Evolutionary conservation across 148 eudicot genomes (phyloP).

Genomic region (Hydrangea macrophylla): DNA sequence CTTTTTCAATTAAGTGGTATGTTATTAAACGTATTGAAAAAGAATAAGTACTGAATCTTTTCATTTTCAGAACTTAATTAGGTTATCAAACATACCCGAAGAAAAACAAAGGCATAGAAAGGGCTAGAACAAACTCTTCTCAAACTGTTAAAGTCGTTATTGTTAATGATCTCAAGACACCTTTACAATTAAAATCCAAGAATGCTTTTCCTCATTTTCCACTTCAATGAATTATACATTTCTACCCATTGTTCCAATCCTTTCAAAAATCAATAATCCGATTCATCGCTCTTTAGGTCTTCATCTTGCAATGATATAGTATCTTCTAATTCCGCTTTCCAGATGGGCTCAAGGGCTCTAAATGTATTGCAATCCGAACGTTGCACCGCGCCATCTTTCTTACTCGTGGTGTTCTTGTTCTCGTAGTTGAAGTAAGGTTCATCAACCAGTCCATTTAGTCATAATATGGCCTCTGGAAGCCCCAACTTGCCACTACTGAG

Average conservation of each 20-base stretch:
- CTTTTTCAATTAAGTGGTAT: too few species aligned
- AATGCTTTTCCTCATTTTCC: slow-evolving; percentile 1
- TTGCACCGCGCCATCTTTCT: slow-evolving; percentile 2
- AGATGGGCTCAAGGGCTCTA: neutral
- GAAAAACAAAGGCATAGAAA: too few species aligned
- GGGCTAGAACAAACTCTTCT: too few species aligned
- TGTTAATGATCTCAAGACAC: too few species aligned
- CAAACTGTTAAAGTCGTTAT: too few species aligned
- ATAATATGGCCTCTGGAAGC: slow-evolving; percentile 70
- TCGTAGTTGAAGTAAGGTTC: neutral
- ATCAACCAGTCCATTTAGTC: slow-evolving; percentile 38
- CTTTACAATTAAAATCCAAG: slow-evolving; percentile 9
- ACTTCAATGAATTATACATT: neutral
- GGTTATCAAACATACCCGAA: too few species aligned
- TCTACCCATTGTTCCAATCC: neutral
- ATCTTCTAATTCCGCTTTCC: neutral
- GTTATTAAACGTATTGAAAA: too few species aligned
- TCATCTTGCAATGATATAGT: neutral
- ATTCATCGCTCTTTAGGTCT: neutral
- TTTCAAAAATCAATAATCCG: neutral
- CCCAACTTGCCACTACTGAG: slow-evolving; percentile 53
- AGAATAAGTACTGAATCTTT: too few species aligned
- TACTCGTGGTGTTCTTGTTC: neutral
- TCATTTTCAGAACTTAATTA: too few species aligned
- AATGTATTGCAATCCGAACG: neutral